These are phyloP conservation scores for Sparassis latifolia DNA, from an alignment of 1,284 basidiomycete species.

Conservation along the genomic window DNA sequence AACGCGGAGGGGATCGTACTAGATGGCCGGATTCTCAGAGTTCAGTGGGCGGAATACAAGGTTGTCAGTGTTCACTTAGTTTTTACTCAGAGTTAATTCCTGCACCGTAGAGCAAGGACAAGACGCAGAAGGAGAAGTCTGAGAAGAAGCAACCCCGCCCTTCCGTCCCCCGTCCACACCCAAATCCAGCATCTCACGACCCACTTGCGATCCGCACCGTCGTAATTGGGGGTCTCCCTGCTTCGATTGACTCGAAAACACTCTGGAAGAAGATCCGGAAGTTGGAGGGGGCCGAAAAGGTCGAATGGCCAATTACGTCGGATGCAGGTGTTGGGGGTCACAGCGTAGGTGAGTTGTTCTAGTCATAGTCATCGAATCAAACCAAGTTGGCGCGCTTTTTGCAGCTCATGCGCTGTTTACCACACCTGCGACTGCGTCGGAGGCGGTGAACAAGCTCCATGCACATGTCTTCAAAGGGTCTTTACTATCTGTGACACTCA, in stretches of 20 bases:
- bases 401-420: slow-evolving; percentile 75
- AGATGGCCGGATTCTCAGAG: slow-evolving; percentile 64
- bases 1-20: slow-evolving; percentile 48
- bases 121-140: slow-evolving; percentile 5
- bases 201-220: slow-evolving; percentile 78
- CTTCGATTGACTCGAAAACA: slow-evolving; percentile 61
- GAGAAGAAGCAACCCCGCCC: slow-evolving; percentile 31
- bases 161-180: slow-evolving; percentile 27
- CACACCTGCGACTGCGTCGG: slow-evolving; percentile 64
- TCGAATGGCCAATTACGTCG: slow-evolving; percentile 62
- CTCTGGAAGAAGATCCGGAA: slow-evolving; percentile 90
- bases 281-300: slow-evolving; percentile 62
- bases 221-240: slow-evolving; percentile 71
- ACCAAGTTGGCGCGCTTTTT: background rate
- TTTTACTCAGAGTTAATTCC: background rate
- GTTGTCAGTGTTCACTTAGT: slow-evolving; percentile 27
- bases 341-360: slow-evolving; percentile 22
- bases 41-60: slow-evolving; percentile 78
- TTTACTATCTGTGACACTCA: slow-evolving; percentile 83
- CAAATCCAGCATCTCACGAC: slow-evolving; percentile 43
- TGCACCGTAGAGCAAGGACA: slow-evolving; percentile 23
- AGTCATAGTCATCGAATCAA: background rate
- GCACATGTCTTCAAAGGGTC: slow-evolving; percentile 92
- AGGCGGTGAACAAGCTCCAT: slow-evolving; percentile 80
- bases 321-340: slow-evolving; percentile 38